Evolutionary conservation across 1,284 basidiomycete species (phyloP), one percentile per base, ranked within the genome.

Genomic region (Moesziomyces sp.): DNA sequence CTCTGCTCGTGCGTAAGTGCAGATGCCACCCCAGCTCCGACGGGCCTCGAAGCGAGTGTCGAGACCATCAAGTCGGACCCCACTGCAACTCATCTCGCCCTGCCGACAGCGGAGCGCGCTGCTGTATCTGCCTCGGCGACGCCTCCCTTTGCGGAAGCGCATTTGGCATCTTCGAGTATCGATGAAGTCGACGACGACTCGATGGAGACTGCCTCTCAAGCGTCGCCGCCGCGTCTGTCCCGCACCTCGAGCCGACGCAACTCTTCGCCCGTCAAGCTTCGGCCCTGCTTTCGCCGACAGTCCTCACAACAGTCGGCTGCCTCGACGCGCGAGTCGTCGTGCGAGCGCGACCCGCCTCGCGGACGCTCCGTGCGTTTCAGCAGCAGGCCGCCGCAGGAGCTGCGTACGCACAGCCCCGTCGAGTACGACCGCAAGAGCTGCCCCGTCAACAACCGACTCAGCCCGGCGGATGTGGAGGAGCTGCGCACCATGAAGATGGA

Each of bases 341-440:
- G 77, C 46, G 81, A 82, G 30, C 61, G 74, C 34, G 76, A 77
- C 42, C 38, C 55, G 10, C 55, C 55, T 10, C 65, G 73, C 5
- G 66, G 70, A 11, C 73, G 74, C 18, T 73, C 74, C 1, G 82
- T 84, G 13, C 77, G 81, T 30, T 84, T 84, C 67, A 78, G 72
- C 48, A 63, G 52, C 23, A 57, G 69, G 9, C 81, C 82, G 11
- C 82, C 82, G 6, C 66, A 77, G 43, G 78, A 81, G 57, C 21
- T 80, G 35, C 71, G 80, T 7, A 82, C 82, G 0, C 82, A 84
- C 58, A 81, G 77, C 47, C 81, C 82, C 5, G 81, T 82, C 24
- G 82, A 84, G 18, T 84, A 84, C 61, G 82, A 84, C 49, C 77
- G 82, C 30, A 81, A 81, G 64, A 72, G 77, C 26, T 82, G 78